Base-by-base conservation (phyloP, 2,329 filamentous ascomycete genomes). In the Trichoderma endophyticum region DNA sequence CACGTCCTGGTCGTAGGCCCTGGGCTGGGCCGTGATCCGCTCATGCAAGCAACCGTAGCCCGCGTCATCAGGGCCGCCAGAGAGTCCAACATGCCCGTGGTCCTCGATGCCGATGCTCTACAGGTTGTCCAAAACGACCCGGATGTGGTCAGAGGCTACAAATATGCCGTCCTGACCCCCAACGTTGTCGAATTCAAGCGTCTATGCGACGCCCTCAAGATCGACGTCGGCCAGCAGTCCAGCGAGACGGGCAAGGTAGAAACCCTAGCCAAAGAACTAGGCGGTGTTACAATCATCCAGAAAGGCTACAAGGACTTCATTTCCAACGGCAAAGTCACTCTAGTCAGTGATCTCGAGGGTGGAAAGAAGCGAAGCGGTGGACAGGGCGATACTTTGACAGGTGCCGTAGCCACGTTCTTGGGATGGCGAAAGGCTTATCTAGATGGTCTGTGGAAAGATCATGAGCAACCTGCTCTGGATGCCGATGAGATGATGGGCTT, bases 1-100 rank as follows among this genome's bases (percentile, higher is more conserved):
- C 95, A 99, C 80, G 94, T 96, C 48, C 88, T 99, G 9, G 95
- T 99, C 65, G 91, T 98, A 69, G 96, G 96, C 0, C 96, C 96
- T 0, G 96, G 96, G 0, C 88, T 99, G 2, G 96, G 96, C 51
- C 91, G 96, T 67, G 96, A 99, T 81, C 86, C 89, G 34, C 86
- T 97, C 54, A 98, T 98, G 89, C 94, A 97, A 77, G 91, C 93
- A 72, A 97, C 94, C 2, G 93, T 93, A 70, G 90, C 90, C 3
- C 87, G 88, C 32, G 92, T 98, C 18, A 91, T 99, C 74, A 86
- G 87, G 54, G 94, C 93, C 51, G 96, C 96, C 1, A 88, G 91
- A 70, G 88, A 91, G 75, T 85, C 85, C 72, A 84, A 86, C 24
- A 89, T 97, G 74, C 93, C 94, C 0, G 89, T 98, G 73, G 94